These are phyloP conservation scores for Entamoeba nuttalli DNA, from an alignment of 208 protist species.

Conservation along the genomic window DNA sequence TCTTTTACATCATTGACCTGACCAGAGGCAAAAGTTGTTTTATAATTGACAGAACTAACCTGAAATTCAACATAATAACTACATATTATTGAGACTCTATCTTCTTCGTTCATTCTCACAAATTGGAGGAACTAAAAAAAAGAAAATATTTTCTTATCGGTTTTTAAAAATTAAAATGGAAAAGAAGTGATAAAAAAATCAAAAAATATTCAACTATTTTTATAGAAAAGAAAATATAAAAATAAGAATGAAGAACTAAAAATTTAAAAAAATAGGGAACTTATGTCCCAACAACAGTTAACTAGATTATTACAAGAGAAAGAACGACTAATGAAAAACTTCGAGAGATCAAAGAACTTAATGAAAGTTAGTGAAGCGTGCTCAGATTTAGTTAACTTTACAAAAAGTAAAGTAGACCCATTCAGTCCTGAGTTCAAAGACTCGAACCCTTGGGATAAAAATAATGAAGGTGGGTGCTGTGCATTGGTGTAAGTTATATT, in stretches of 20 bases:
- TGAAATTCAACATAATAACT: neutral
- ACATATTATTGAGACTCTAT: no score
- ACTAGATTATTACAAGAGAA: neutral
- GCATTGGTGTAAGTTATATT: no score
- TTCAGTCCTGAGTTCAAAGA: neutral
- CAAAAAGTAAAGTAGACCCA: neutral
- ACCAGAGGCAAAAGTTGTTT: neutral
- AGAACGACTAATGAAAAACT: neutral
- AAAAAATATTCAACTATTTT: no score
- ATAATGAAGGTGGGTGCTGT: neutral
- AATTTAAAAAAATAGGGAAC: neutral
- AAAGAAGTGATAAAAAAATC: no score
- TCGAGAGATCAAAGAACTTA: neutral
- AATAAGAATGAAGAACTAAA: neutral
- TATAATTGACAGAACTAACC: neutral
- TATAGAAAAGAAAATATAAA: no score
- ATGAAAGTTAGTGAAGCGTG: neutral
- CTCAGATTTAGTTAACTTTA: neutral
- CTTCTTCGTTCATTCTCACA: no score
- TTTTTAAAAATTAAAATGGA: no score
- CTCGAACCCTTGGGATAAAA: neutral
- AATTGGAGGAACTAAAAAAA: no score
- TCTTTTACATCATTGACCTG: neutral
- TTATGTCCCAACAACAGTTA: neutral
- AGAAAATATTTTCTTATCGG: no score